Conservation (phyloP, 2,329 filamentous ascomycete genomes). For the Cercospora citrullina region DNA sequence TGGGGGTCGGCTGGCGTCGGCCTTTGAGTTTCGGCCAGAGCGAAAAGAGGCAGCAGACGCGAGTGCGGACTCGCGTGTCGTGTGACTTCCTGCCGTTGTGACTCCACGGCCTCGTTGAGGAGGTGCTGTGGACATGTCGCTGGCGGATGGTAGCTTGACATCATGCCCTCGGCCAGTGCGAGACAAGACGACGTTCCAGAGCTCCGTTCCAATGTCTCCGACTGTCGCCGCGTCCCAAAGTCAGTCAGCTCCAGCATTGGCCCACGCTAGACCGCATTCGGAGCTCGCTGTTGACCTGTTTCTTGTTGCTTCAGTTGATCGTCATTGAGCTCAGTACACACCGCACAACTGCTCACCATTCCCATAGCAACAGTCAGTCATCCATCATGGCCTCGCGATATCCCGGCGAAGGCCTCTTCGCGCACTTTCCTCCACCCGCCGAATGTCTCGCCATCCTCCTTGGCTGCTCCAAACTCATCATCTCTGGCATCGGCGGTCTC, state of each 20-base stretch:
- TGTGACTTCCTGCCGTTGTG: neutral
- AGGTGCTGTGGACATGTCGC: neutral
- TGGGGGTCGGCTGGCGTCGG: neutral
- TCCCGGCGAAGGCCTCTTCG: constrained; percentile 23
- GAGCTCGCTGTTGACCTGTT: neutral
- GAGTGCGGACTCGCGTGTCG: neutral
- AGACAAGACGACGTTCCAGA: neutral
- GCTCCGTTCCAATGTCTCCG: neutral
- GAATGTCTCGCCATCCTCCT: constrained; percentile 41
- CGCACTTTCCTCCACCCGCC: constrained; percentile 38
- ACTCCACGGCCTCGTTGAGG: neutral
- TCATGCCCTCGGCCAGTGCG: neutral
- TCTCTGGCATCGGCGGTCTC: constrained; percentile 40
- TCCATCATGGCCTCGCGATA: constrained; percentile 24
- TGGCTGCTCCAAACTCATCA: constrained; percentile 36
- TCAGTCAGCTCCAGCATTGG: neutral
- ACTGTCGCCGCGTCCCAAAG: neutral
- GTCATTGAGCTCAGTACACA: neutral
- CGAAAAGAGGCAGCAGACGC: neutral
- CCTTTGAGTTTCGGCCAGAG: constrained; percentile 2
- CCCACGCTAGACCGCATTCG: neutral
- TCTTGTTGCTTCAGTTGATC: neutral
- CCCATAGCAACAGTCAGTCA: neutral
- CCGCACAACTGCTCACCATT: neutral
- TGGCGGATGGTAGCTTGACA: neutral